phyloP scores from a whole-genome alignment of 352 stramenopile genomes.

The Pythium myriotylum region DNA sequence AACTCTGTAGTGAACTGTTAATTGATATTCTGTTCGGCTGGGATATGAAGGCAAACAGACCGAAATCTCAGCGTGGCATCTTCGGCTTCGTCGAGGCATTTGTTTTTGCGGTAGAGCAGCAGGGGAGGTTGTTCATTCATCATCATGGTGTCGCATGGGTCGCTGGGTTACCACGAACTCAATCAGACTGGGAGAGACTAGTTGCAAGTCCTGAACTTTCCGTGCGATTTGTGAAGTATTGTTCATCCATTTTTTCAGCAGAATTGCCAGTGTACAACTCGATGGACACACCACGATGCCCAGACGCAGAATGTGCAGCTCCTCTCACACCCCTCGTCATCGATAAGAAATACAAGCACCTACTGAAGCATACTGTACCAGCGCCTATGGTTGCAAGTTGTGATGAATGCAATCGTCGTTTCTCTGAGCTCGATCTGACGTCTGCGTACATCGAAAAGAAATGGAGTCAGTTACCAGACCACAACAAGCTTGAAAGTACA shows the following conservation, averaged over 20 bases:
- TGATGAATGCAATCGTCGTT: too few relatives aligned
- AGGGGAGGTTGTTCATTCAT: constrained; percentile 27
- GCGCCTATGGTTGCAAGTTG: too few relatives aligned
- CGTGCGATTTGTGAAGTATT: constrained; percentile 19
- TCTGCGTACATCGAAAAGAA: too few relatives aligned
- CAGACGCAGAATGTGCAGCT: background rate
- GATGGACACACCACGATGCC: constrained; percentile 2
- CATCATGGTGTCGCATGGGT: constrained; percentile 33
- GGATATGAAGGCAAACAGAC: constrained; percentile 19
- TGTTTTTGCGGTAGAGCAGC: constrained; percentile 30
- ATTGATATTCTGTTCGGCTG: constrained; percentile 25
- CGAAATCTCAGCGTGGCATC: constrained; percentile 22
- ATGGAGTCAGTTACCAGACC: too few relatives aligned
- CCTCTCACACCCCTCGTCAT: constrained; percentile 7
- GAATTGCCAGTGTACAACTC: constrained; percentile 23
- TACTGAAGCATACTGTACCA: too few relatives aligned
- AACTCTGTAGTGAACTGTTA: constrained; percentile 7
- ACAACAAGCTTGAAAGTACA: too few relatives aligned
- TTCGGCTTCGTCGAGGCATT: constrained; percentile 27
- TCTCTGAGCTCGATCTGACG: too few relatives aligned
- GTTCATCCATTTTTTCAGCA: constrained; percentile 18
- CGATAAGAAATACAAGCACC: too few relatives aligned
- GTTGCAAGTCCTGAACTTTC: constrained; percentile 1
- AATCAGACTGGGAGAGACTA: constrained; percentile 27
- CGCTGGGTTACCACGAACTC: constrained; percentile 26